These are phyloP conservation scores for Cyclotella cryptica DNA, from an alignment of 108 stramenopile species.

Conservation along the genomic window DNA sequence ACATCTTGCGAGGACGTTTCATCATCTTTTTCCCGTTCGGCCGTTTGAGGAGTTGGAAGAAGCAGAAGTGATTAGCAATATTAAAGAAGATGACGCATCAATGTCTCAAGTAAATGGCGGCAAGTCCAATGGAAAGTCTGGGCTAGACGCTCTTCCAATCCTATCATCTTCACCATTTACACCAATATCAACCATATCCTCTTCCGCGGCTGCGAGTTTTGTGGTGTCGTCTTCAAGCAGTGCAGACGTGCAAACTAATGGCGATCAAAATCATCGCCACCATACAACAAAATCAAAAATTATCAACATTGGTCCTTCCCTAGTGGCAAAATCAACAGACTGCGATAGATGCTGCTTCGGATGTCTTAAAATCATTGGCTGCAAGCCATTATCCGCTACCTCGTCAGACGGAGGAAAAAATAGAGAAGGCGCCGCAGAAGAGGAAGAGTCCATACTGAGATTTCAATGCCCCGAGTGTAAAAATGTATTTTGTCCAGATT, in stretches of 20 bases:
- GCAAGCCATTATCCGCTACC: conserved; percentile 24
- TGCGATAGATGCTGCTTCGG: conserved; percentile 73
- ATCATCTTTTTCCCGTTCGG: conserved; percentile 93
- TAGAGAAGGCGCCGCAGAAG: conserved; percentile 23
- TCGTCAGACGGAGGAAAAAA: conserved; percentile 15
- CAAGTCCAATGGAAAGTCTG: conserved; percentile 40
- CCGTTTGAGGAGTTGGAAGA: conserved; percentile 74
- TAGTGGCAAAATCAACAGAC: conserved; percentile 48
- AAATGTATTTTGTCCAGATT: conserved; percentile 89
- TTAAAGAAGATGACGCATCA: not conserved
- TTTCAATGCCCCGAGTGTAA: conserved; percentile 88
- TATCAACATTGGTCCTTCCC: conserved; percentile 46
- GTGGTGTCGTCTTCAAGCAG: conserved; percentile 40
- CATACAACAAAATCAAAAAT: conserved; percentile 38
- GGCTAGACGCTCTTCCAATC: conserved; percentile 37
- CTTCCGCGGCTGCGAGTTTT: conserved; percentile 25
- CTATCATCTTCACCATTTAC: conserved; percentile 46
- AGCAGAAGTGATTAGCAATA: conserved; percentile 32
- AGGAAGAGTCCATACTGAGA: conserved; percentile 51
- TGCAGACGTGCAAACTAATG: conserved; percentile 3
- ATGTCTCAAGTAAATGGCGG: conserved; percentile 32
- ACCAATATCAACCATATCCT: conserved; percentile 34
- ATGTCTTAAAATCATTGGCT: conserved; percentile 67
- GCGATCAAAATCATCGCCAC: not conserved
- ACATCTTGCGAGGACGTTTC: conserved; percentile 89